A percentile compares a stretch with the other conserved stretches of the same genome.
Evolutionary conservation across 805 yeast genomes (phyloP).

Genomic region (Yarrowia osloensis): DNA sequence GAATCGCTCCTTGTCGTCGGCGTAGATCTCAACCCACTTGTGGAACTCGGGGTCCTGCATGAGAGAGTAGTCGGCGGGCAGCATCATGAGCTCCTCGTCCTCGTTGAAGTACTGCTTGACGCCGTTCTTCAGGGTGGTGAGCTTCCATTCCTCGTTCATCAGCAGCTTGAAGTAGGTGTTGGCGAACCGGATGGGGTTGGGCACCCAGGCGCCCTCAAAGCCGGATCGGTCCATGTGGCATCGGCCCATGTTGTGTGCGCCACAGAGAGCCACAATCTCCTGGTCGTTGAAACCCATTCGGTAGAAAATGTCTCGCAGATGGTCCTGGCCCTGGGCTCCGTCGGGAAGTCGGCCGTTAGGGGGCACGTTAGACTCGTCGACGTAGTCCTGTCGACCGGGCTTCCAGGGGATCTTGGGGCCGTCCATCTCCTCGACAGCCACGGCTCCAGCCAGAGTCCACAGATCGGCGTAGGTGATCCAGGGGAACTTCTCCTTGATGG

Average conservation of each 20-base stretch:
- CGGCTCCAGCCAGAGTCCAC: conserved; percentile 72
- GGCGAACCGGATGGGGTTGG: conserved; percentile 69
- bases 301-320: conserved; percentile 55
- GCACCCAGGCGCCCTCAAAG: conserved; percentile 90
- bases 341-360: conserved; percentile 65
- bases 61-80: conserved; percentile 76
- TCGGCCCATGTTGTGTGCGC: conserved; percentile 65
- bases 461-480: conserved; percentile 66
- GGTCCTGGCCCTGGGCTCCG: conserved; percentile 56
- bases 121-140: conserved; percentile 46
- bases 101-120: conserved; percentile 47
- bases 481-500: conserved; percentile 58
- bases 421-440: conserved; percentile 61
- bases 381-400: conserved; percentile 66
- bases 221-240: conserved; percentile 69
- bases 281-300: conserved; percentile 63
- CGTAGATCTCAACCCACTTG: conserved; percentile 65
- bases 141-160: conserved; percentile 58
- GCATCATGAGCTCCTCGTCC: conserved; percentile 77
- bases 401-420: conserved; percentile 78
- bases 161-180: conserved; percentile 70
- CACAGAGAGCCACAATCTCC: conserved; percentile 63
- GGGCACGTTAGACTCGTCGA: conserved; percentile 56
- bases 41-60: conserved; percentile 61
- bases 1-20: conserved; percentile 63